Base-by-base conservation (phyloP, 352 stramenopile genomes). In the Globisporangium barbulae region DNA sequence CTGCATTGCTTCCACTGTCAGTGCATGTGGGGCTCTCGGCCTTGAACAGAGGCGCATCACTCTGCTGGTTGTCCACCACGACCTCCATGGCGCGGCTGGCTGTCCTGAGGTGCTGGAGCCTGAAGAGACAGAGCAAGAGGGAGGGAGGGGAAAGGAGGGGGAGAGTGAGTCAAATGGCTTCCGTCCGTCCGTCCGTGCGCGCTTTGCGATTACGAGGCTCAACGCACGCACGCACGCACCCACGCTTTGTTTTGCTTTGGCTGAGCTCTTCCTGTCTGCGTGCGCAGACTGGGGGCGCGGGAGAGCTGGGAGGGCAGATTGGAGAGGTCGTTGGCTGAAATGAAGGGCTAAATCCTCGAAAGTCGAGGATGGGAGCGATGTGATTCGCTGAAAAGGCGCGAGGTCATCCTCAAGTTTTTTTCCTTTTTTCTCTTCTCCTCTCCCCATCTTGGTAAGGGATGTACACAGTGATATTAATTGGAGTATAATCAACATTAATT, bases 21-120 rank as follows among this genome's bases (percentile, higher is more conserved):
- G 25, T 48, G 22, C 15, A 4, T 5, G n/a, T 49, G 55, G 39
- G 25, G 41, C 55, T 57, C n/a, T 57, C 47, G 7, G 47, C 21
- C 33, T 57, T 58, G 33, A 37, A 19, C 28, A 50, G 25, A 22
- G 17, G 31, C 21, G 33, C 22, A 15, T 45, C 47, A 22, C 35
- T 49, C 17, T 45, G 52, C 61, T 66, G 61, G 61, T 66, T 66
- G 61, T 66, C 61, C 52, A 60, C 60, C 25, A 54, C 60, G 25
- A 52, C 49, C 41, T 66, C 61, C 61, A 56, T 55, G 49, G 35
- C 31, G 41, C 17, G 4, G 9, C 35, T 15, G 35, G 25, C 25
- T 28, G 47, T 53, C 47, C 12, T 53, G 35, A 39, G 33, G 33
- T 41, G 8, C 35, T 41, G 12, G 8, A 7, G 35, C 49, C 28